phyloP scores from a whole-genome alignment of 2,329 filamentous ascomycete genomes.

The Aspergillus awamori region DNA sequence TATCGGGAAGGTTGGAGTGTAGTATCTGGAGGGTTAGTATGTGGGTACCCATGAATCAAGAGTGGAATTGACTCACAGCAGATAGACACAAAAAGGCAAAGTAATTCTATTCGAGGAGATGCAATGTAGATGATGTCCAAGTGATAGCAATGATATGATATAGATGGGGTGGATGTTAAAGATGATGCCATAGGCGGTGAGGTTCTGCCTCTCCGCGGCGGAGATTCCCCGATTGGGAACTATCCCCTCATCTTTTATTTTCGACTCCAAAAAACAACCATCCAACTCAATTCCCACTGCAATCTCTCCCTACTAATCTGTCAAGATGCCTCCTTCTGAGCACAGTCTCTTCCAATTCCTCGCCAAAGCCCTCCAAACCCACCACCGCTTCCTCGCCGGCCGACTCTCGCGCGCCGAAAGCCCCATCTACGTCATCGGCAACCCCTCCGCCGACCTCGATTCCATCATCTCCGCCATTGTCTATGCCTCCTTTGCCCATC shows the following conservation, averaged over 20 bases:
- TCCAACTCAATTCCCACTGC: no score
- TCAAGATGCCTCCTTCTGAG: constrained; percentile 11
- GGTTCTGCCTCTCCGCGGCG: constrained; percentile 10
- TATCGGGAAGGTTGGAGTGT: no score
- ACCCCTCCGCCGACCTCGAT: constrained; percentile 60
- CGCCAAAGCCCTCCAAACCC: constrained; percentile 34
- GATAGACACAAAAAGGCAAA: no score
- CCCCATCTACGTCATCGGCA: constrained; percentile 47
- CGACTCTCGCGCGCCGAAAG: constrained; percentile 23
- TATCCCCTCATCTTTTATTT: neutral
- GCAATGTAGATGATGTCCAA: no score
- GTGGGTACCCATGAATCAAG: no score
- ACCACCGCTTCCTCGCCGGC: constrained; percentile 32
- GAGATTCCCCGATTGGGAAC: neutral
- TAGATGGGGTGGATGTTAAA: no score
- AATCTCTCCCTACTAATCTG: neutral
- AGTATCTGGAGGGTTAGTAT: no score
- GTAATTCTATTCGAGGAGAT: no score
- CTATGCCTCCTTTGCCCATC: constrained; percentile 60
- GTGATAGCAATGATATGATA: no score
- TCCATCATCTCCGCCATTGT: constrained; percentile 64
- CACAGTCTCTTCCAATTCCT: constrained; percentile 41
- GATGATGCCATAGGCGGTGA: constrained; percentile 1
- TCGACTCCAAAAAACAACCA: no score
- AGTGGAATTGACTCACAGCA: no score